A percentile compares a stretch with the other conserved stretches of the same genome.
These are phyloP conservation scores for Piromyces sp. DNA, from an alignment of 192 early-diverging fungal species.

Conservation along the genomic window DNA sequence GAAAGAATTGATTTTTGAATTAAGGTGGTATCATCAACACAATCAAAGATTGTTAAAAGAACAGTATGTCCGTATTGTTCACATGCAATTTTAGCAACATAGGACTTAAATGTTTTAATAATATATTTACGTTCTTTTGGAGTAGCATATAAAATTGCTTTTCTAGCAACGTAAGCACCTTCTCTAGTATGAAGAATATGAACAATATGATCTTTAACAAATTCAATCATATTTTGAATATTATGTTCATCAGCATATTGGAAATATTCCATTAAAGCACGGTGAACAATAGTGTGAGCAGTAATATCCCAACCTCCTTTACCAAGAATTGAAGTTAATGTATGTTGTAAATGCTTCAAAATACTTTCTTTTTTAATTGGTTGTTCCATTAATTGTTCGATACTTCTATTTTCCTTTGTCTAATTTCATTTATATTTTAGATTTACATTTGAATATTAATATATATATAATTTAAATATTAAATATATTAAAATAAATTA, in stretches of 20 bases:
- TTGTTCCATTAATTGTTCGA: not conserved
- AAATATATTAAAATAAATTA: no score
- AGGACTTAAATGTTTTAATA: constrained; percentile 67
- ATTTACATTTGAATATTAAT: no score
- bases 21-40: constrained; percentile 83
- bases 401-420: constrained; percentile 6
- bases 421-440: constrained; percentile 3
- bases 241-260: constrained; percentile 40
- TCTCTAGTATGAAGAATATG: constrained; percentile 86
- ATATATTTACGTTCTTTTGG: constrained; percentile 86
- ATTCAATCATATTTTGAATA: constrained; percentile 39
- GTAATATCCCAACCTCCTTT: constrained; percentile 51
- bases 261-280: constrained; percentile 71
- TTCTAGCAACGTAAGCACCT: constrained; percentile 70
- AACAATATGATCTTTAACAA: constrained; percentile 62
- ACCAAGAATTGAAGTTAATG: constrained; percentile 55
- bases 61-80: constrained; percentile 85
- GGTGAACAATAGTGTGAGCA: constrained; percentile 66
- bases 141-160: constrained; percentile 54
- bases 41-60: constrained; percentile 64
- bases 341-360: constrained; percentile 47
- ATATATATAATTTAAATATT: no score
- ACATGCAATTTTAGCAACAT: constrained; percentile 53
- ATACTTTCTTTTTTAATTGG: constrained; percentile 46
- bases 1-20: constrained; percentile 56